A percentile compares a stretch with the other conserved stretches of the same genome.
Conservation (phyloP, 495 filamentous ascomycete genomes). For the Ascodesmis nigricans region DNA sequence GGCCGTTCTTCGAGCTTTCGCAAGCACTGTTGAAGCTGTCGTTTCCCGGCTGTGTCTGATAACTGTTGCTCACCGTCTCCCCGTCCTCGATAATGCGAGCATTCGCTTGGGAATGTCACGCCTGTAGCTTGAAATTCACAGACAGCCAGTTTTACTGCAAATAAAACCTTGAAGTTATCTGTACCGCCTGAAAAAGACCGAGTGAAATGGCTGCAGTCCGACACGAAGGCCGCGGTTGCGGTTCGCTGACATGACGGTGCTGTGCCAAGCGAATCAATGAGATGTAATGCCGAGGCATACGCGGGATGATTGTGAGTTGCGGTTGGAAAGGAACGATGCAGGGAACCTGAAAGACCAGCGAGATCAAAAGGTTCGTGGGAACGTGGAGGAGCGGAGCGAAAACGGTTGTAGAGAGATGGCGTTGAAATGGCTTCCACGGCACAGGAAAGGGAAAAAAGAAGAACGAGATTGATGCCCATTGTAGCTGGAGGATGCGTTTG, state of each 20-base stretch:
- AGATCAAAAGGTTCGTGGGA: no score
- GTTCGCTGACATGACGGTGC: slow-evolving; percentile 16
- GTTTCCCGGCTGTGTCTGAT: not conserved
- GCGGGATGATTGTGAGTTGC: slow-evolving; percentile 6
- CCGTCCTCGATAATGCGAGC: no score
- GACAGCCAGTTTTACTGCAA: slow-evolving; percentile 15
- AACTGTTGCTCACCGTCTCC: not conserved
- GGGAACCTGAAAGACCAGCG: no score
- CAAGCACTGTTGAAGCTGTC: slow-evolving; percentile 11
- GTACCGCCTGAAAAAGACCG: no score
- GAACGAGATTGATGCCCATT: no score
- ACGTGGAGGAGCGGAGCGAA: no score
- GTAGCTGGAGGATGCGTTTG: no score
- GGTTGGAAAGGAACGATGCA: slow-evolving; percentile 2
- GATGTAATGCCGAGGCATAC: slow-evolving; percentile 10
- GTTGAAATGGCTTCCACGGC: no score
- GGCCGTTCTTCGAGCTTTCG: slow-evolving; percentile 17
- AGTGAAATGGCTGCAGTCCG: slow-evolving; percentile 11
- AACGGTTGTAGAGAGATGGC: no score
- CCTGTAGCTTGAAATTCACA: slow-evolving; percentile 21
- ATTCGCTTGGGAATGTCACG: slow-evolving; percentile 15
- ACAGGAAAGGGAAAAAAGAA: no score
- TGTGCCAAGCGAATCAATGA: slow-evolving; percentile 12
- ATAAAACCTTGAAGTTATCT: no score
- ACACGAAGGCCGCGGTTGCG: slow-evolving; percentile 14